Evolutionary conservation across 768 basidiomycete genomes (phyloP), one percentile per base, ranked within the genome.

Genomic region (Termitomyces eurrhizus): DNA sequence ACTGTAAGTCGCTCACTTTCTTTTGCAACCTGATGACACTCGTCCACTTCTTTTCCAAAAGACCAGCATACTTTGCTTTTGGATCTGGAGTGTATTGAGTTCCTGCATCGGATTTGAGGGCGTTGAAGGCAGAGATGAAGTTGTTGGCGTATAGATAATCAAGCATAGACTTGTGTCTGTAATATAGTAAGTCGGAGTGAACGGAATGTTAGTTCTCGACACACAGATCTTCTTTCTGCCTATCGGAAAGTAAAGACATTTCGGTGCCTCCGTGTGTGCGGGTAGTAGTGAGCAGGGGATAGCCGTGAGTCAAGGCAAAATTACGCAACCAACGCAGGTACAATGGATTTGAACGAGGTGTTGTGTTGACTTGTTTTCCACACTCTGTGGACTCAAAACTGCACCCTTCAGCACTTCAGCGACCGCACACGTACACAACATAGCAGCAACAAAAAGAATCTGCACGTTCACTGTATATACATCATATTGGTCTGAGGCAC

Each of bases 21-120:
- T 95, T 93, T 78, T 98, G 95, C 71, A 98, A 74, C 65, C 95
- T 83, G 60, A 98, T 95, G 37, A 97, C 93, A 69, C 90, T 92
- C 52, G 93, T 96, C 95, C 95, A 98, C 74, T 98, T 98, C 87
- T 96, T 96, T 79, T 93, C 95, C 62, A 98, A 76, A 59, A 98
- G 76, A 1, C 94, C 95, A 1, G 87, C 86, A 68, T 87, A 89
- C 72, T 92, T 90, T 54, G 92, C 86, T 70, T 91, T 93, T 26
- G 92, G 86, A 78, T 96, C 94, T 16, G 90, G 91, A 4, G 81
- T 79, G 71, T 89, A 91, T 61, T 87, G 84, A 32, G 81, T 69
- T 58, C 80, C 78, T 36, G 80, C 73, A 61, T 86, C 83, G 45
- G 76, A 70, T 69, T 82, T 84, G 62, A 84, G 73, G 26, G 85